Conservation (phyloP, 192 early-diverging fungal species). For the Podila clonocystis region DNA sequence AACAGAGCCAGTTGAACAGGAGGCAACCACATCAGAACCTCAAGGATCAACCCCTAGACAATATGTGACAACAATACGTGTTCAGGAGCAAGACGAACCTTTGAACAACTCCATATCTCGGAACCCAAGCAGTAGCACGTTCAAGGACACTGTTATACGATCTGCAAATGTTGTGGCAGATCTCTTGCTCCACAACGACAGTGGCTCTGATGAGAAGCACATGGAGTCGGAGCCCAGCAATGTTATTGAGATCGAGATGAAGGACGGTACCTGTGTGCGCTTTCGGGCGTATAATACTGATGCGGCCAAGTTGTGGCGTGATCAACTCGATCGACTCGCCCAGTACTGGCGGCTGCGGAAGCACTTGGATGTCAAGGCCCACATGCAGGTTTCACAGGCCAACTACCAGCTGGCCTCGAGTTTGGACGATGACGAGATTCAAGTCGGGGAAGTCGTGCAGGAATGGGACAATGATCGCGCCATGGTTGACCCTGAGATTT, state of each 20-base stretch:
- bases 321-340: slow-evolving; percentile 33
- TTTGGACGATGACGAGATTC: slow-evolving; percentile 37
- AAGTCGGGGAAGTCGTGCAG: slow-evolving; percentile 16
- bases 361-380: slow-evolving; percentile 22
- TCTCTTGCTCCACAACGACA: slow-evolving; percentile 16
- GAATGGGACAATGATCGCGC: slow-evolving; percentile 46
- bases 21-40: not conserved
- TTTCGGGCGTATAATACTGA: slow-evolving; percentile 37
- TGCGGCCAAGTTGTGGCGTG: slow-evolving; percentile 39
- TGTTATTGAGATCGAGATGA: slow-evolving; percentile 45
- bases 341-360: slow-evolving; percentile 43
- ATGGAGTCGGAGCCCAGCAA: slow-evolving; percentile 21
- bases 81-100: not conserved
- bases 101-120: slow-evolving; percentile 4
- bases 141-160: slow-evolving; percentile 8
- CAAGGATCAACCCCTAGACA: not conserved
- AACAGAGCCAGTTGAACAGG: not conserved
- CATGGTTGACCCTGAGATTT: slow-evolving; percentile 25
- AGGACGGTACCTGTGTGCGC: slow-evolving; percentile 30
- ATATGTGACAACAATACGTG: not conserved
- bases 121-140: not conserved
- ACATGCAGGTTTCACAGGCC: slow-evolving; percentile 16
- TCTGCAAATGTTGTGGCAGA: slow-evolving; percentile 27
- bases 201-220: slow-evolving; percentile 5
- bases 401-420: slow-evolving; percentile 29